Evolutionary conservation across 495 filamentous ascomycete species (phyloP).

Genomic region (Neurospora sp.): DNA sequence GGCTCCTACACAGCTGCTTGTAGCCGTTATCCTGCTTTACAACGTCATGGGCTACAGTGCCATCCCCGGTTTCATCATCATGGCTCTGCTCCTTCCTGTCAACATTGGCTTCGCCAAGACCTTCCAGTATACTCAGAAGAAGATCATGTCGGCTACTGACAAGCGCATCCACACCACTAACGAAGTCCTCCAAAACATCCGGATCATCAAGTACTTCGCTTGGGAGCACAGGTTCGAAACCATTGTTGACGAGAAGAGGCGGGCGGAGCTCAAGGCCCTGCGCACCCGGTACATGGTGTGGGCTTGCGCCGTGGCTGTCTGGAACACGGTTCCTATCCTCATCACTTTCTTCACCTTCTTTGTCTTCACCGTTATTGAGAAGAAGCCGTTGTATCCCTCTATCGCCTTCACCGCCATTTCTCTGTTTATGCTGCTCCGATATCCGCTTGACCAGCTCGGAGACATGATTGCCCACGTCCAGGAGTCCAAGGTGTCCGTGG

Average conservation of each 20-base stretch:
- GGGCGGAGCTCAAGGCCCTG: constrained; percentile 65
- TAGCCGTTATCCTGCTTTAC: constrained; percentile 67
- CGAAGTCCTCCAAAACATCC: constrained; percentile 93
- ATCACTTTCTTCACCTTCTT: constrained; percentile 96
- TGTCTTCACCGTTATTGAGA: constrained; percentile 83
- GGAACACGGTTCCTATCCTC: constrained; percentile 90
- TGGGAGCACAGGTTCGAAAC: constrained; percentile 91
- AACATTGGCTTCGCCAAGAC: constrained; percentile 78
- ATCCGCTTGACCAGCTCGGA: constrained; percentile 90
- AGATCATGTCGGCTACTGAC: constrained; percentile 89
- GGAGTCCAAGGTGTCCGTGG: constrained; percentile 93
- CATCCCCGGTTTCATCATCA: constrained; percentile 86
- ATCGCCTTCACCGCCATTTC: constrained; percentile 95
- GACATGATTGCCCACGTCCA: constrained; percentile 99
- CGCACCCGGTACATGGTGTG: constrained; percentile 81
- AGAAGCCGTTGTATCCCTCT: constrained; percentile 81
- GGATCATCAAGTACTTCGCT: constrained; percentile 99
- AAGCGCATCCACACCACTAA: constrained; percentile 95
- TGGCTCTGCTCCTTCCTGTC: constrained; percentile 78
- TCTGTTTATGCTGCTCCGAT: constrained; percentile 87
- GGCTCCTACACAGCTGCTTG: constrained; percentile 70
- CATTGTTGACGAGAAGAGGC: constrained; percentile 79
- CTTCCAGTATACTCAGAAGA: constrained; percentile 76
- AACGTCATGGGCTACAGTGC: constrained; percentile 84
- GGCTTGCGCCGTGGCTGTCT: constrained; percentile 83